Base-by-base conservation (phyloP, 108 stramenopile genomes). In the Pseudonitzschia multiseries region DNA sequence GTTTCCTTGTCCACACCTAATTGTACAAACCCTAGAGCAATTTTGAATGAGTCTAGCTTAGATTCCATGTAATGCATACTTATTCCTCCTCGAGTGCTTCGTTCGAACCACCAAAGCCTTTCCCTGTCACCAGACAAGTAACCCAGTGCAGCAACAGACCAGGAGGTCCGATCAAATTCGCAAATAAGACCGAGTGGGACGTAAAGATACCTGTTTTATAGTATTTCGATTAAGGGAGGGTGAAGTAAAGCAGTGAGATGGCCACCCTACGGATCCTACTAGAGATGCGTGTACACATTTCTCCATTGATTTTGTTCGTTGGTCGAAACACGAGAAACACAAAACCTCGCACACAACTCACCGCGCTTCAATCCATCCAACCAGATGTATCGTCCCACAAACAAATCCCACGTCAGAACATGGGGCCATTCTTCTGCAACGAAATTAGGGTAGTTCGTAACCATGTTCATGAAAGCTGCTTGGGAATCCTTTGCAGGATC, bases 301-400 rank as follows among this genome's bases (percentile, higher is more conserved):
- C 6, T 42, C 42, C 42, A 52, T 52, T 52, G 52, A 52, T 52
- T 52, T 20, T 18, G 6, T 10, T 6, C 42, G 10, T 42, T 52
- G 4, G 52, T 52, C 52, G 14, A 52, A 42, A 48, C 1, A 48
- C 46, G 46, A 14, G 17, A 18, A 10, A 48, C 1, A 48, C 46
- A 2, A 6, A 36, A 36, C 46, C 54, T 56, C 3, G 4, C 1
- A 4, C n/a, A 24, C 54, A 31, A 63, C 62, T 63, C 62, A 63
- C 62, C 91, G n/a, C 91, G 77, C 56, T 67, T 73, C 57, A 93
- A 69, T 8, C 95, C 95, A 75, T 93, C 93, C 65, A 94, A 71
- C 95, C 95, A 96, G 26, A 96, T 88, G 79, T 77, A 92, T 15
- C 95, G 73, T n/a, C 93, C 95, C 10, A 96, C 95, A 68, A 94